A percentile compares a stretch with the other conserved stretches of the same genome.
Evolutionary conservation across 2,329 filamentous ascomycete species (phyloP).

Genomic region (Lasiodiplodia citricola): DNA sequence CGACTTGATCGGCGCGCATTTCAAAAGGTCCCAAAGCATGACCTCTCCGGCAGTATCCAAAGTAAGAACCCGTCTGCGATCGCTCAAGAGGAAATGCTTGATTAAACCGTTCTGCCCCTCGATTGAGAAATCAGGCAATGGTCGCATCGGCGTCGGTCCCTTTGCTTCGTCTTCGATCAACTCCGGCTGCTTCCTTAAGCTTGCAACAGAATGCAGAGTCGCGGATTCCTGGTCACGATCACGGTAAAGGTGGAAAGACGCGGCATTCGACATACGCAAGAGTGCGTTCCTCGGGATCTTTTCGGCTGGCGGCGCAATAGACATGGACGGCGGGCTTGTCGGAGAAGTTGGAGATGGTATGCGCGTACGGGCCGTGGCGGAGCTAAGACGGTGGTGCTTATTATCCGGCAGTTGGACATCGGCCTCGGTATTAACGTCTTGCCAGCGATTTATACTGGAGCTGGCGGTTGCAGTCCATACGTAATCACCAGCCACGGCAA

Average conservation of each 20-base stretch:
- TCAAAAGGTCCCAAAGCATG: constrained; percentile 89
- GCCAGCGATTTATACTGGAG: constrained; percentile 92
- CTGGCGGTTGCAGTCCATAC: constrained; percentile 90
- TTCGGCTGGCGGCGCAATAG: constrained; percentile 55
- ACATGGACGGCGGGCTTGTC: constrained; percentile 35
- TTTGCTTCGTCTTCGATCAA: constrained; percentile 59
- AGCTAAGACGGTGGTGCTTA: constrained; percentile 61
- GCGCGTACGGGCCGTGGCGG: constrained; percentile 44
- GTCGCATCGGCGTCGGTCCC: constrained; percentile 47
- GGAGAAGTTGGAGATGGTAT: constrained; percentile 48
- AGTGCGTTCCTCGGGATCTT: constrained; percentile 80
- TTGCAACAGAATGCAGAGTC: constrained; percentile 56
- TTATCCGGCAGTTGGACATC: constrained; percentile 64
- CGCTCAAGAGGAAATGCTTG: constrained; percentile 90
- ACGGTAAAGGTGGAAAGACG: constrained; percentile 69
- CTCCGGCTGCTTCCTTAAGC: constrained; percentile 64
- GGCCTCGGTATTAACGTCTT: constrained; percentile 78
- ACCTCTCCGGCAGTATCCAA: constrained; percentile 95
- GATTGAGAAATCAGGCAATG: constrained; percentile 63
- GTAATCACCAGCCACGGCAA: constrained; percentile 70
- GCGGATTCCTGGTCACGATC: constrained; percentile 61
- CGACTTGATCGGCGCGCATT: constrained; percentile 86
- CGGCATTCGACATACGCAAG: constrained; percentile 82
- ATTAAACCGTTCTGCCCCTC: constrained; percentile 95
- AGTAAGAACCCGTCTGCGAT: constrained; percentile 85